Evolutionary conservation across 768 basidiomycete genomes (phyloP).

Genomic region (Melanogaster broomeanus): DNA sequence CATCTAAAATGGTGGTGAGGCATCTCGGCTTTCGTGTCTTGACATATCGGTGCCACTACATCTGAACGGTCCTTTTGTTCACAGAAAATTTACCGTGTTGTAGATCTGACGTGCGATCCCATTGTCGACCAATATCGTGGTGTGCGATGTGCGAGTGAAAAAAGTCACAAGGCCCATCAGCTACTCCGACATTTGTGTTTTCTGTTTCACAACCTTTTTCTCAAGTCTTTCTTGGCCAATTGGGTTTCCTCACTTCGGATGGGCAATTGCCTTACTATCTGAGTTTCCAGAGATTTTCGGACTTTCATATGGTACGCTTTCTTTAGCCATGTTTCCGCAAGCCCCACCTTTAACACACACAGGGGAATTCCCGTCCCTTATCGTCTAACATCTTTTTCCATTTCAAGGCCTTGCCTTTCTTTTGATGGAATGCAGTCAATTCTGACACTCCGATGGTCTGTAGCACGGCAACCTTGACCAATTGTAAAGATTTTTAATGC

Average conservation of each 20-base stretch:
- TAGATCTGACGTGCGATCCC: constrained; percentile 21
- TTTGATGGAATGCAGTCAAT: constrained; percentile 12
- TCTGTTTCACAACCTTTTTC: constrained; percentile 2
- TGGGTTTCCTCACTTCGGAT: constrained; percentile 7
- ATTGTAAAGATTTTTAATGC: constrained; percentile 20
- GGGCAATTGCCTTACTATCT: constrained; percentile 22
- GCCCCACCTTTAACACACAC: constrained; percentile 20
- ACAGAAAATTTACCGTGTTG: constrained; percentile 18
- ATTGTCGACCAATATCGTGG: constrained; percentile 12
- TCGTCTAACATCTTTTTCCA: constrained; percentile 20
- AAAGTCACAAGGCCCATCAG: constrained; percentile 5
- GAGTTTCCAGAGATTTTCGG: constrained; percentile 33
- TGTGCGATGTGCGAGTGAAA: constrained; percentile 4
- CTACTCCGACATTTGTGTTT: constrained; percentile 8
- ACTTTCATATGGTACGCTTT: constrained; percentile 33
- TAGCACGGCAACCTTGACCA: constrained; percentile 11
- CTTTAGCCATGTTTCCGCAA: constrained; percentile 24
- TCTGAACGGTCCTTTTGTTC: constrained; percentile 27
- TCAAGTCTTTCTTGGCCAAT: constrained; percentile 8
- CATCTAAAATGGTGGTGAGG: constrained; percentile 21
- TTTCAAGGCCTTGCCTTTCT: constrained; percentile 15
- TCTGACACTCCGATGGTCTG: constrained; percentile 12
- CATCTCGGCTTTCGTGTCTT: constrained; percentile 23
- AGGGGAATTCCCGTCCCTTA: constrained; percentile 16
- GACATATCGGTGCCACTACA: constrained; percentile 28